Conservation (phyloP, 495 filamentous ascomycete genomes). For the Penicillium nucicola region DNA sequence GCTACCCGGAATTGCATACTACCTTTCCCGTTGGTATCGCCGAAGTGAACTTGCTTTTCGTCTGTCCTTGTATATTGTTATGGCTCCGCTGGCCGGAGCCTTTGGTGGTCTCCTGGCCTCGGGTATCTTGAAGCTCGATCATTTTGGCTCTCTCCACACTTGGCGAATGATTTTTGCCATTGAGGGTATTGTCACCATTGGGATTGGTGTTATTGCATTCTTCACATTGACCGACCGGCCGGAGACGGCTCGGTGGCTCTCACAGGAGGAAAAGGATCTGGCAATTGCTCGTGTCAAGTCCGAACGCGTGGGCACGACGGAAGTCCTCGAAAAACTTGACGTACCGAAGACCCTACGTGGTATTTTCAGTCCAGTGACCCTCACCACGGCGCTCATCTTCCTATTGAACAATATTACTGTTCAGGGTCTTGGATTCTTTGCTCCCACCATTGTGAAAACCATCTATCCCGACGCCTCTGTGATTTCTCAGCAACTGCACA, state of each 20-base stretch:
- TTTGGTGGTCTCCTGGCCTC: conserved; percentile 70
- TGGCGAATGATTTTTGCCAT: conserved; percentile 78
- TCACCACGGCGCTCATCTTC: conserved; percentile 47
- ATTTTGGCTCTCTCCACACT: conserved; percentile 44
- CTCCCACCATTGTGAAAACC: conserved; percentile 65
- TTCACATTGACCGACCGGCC: conserved; percentile 66
- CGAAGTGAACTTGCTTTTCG: conserved; percentile 65
- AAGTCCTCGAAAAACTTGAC: conserved; percentile 54
- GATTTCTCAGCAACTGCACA: conserved; percentile 60
- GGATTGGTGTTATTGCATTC: conserved; percentile 55
- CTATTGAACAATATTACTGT: conserved; percentile 56
- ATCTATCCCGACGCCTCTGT: conserved; percentile 55
- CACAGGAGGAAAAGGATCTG: conserved; percentile 59
- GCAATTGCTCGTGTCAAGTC: conserved; percentile 59
- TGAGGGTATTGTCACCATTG: conserved; percentile 67
- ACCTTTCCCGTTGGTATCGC: conserved; percentile 68
- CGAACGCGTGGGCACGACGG: conserved; percentile 63
- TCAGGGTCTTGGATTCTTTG: conserved; percentile 63
- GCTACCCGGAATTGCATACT: conserved; percentile 72
- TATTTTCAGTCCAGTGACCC: conserved; percentile 49
- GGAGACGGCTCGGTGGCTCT: conserved; percentile 61
- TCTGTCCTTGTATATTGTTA: conserved; percentile 47
- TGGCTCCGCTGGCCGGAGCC: conserved; percentile 65
- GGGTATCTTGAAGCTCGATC: conserved; percentile 44
- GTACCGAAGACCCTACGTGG: conserved; percentile 40